Evolutionary conservation across 2,329 filamentous ascomycete species (phyloP).

Genomic region (Phoma sp.): DNA sequence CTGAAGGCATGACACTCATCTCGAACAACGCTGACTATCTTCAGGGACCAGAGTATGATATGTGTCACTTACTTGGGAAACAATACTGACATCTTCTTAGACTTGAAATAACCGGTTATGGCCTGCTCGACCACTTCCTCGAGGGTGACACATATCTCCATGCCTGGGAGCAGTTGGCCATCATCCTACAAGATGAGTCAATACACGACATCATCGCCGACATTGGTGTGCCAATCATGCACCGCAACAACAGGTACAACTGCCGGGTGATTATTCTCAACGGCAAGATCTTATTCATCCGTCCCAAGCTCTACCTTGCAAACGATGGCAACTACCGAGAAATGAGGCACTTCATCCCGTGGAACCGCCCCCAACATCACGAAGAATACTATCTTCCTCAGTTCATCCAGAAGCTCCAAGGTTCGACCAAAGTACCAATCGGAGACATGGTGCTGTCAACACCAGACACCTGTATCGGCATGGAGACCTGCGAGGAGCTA

Average conservation of each 20-base stretch:
- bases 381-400: constrained; percentile 68
- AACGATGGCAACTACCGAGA: constrained; percentile 69
- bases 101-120: constrained; percentile 52
- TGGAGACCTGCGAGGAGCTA: constrained; percentile 68
- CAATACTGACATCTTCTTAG: constrained; percentile 10
- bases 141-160: constrained; percentile 33
- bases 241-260: constrained; percentile 68
- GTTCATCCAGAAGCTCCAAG: constrained; percentile 64
- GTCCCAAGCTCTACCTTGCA: constrained; percentile 75
- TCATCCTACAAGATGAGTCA: constrained; percentile 66
- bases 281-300: constrained; percentile 72
- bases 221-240: constrained; percentile 57
- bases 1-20: not conserved
- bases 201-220: constrained; percentile 64
- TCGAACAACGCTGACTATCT: not conserved
- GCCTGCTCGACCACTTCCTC: constrained; percentile 65
- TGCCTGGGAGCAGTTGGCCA: constrained; percentile 64
- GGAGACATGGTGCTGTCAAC: constrained; percentile 72
- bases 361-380: constrained; percentile 56
- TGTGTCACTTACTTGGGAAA: not conserved
- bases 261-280: constrained; percentile 71
- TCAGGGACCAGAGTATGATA: constrained; percentile 15
- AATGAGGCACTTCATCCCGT: constrained; percentile 47
- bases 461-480: constrained; percentile 68
- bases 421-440: constrained; percentile 66